A percentile compares a stretch with the other conserved stretches of the same genome.
These are phyloP conservation scores for Ascochyta lentis DNA, from an alignment of 2,329 filamentous ascomycete species.

Conservation along the genomic window DNA sequence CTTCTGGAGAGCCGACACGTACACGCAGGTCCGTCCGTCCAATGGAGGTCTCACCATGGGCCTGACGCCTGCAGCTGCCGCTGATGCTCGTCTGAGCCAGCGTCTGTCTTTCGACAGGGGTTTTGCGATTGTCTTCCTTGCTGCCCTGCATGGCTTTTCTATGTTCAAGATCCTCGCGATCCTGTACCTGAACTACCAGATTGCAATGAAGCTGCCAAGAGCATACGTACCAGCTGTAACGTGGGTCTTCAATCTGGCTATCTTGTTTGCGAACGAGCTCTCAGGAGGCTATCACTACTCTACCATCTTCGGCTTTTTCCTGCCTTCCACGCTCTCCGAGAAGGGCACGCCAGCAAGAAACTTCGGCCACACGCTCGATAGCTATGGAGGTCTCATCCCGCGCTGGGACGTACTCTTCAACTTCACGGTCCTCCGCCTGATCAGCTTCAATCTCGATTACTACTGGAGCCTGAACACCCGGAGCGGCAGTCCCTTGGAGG, in stretches of 20 bases:
- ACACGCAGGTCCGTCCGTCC: slow-evolving; percentile 52
- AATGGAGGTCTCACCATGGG: slow-evolving; percentile 49
- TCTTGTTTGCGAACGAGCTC: slow-evolving; percentile 89
- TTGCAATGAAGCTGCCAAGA: slow-evolving; percentile 75
- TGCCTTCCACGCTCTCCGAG: slow-evolving; percentile 50
- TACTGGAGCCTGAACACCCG: slow-evolving; percentile 83
- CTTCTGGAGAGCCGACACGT: slow-evolving; percentile 53
- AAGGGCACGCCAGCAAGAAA: slow-evolving; percentile 56
- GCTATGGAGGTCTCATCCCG: slow-evolving; percentile 79
- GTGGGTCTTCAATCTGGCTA: slow-evolving; percentile 88
- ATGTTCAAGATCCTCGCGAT: slow-evolving; percentile 82
- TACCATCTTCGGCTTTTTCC: slow-evolving; percentile 63
- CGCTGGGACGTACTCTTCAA: slow-evolving; percentile 99
- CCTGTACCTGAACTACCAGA: slow-evolving; percentile 78
- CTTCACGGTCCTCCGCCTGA: slow-evolving; percentile 86
- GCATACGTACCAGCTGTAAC: slow-evolving; percentile 75
- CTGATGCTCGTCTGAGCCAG: slow-evolving; percentile 63
- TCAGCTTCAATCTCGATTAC: slow-evolving; percentile 97
- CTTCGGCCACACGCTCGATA: slow-evolving; percentile 77
- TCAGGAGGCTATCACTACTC: slow-evolving; percentile 77
- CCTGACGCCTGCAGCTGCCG: slow-evolving; percentile 56
- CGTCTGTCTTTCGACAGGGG: slow-evolving; percentile 81
- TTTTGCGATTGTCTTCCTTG: slow-evolving; percentile 81
- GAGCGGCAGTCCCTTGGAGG: slow-evolving; percentile 75
- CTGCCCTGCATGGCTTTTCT: slow-evolving; percentile 84